Base-by-base conservation (phyloP, 306 rosid genomes). In the Rosa persica region DNA sequence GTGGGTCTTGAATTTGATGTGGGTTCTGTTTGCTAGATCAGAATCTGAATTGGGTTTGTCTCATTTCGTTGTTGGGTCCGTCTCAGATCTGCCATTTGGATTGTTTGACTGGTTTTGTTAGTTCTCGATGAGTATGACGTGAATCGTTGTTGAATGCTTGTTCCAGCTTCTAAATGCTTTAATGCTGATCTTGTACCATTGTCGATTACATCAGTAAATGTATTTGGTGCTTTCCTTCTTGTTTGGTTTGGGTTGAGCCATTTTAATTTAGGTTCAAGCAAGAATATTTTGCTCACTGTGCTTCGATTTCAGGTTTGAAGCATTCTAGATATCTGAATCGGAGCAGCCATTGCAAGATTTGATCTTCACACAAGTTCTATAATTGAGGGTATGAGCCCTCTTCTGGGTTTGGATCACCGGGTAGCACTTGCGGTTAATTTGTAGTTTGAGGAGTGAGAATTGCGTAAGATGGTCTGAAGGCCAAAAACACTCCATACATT, bases 281-380 rank as follows among this genome's bases (percentile, higher is more conserved):
- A 67, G 79, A 67, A 36, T 12, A 23, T 12, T 25, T 5, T 13
- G 19, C 72, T 60, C 49, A 67, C 12, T 69, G 38, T 52, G 11
- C 9, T n/a, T 46, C 34, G 65, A 66, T 69, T 60, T 76, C 76
- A 76, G 84, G 76, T 64, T 65, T 74, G 47, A 42, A 30, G 57
- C 49, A 22, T 66, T 54, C 11, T 73, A 30, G 38, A 36, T 64
- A 51, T 75, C 80, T 40, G 48, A 38, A 20, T 70, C 38, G 16
- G 76, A 25, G 72, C 57, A 36, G 55, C 44, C 76, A 70, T 69
- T 81, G 83, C 61, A 73, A 81, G 42, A 46, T n/a, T 48, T 48
- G 76, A 60, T 38, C 68, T 44, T 20, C 12, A 16, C 2, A 22
- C 47, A 5, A 22, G 42, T n/a, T 74, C 43, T 68, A 2, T 22